A percentile compares a stretch with the other conserved stretches of the same genome.
Evolutionary conservation across 2,329 filamentous ascomycete species (phyloP).

Genomic region (Fusarium euwallaceae): DNA sequence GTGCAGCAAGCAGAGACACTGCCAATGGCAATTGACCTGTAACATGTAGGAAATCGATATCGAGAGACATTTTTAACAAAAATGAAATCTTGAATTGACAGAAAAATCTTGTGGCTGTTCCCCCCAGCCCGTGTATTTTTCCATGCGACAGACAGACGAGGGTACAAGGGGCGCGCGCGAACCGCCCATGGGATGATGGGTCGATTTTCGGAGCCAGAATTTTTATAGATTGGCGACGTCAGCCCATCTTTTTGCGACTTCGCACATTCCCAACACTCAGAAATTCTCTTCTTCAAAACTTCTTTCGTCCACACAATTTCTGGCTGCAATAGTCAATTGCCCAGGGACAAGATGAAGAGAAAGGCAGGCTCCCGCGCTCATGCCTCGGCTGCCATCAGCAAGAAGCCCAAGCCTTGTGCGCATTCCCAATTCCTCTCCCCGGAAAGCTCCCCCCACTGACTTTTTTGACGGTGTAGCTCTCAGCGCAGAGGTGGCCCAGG

Average conservation of each 20-base stretch:
- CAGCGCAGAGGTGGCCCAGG: constrained; percentile 63
- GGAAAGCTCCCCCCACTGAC: constrained; percentile 27
- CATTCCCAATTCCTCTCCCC: constrained; percentile 19
- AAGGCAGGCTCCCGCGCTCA: constrained; percentile 65
- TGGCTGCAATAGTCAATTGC: constrained; percentile 35
- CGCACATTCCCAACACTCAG: constrained; percentile 17
- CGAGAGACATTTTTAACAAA: too few species aligned
- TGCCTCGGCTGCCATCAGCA: constrained; percentile 61
- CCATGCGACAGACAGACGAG: constrained; percentile 4
- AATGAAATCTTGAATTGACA: not conserved
- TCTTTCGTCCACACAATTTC: constrained; percentile 14
- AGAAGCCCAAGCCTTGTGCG: constrained; percentile 66
- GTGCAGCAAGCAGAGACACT: not conserved
- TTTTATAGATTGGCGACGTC: constrained; percentile 46
- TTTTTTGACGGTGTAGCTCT: constrained; percentile 55
- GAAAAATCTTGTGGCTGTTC: not conserved
- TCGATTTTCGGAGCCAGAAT: constrained; percentile 46
- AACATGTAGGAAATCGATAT: not conserved
- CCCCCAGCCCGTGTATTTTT: not conserved
- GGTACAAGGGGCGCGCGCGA: constrained; percentile 21
- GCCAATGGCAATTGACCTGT: constrained; percentile 5
- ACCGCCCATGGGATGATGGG: constrained; percentile 34
- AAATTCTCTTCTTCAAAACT: constrained; percentile 14
- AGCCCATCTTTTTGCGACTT: constrained; percentile 45
- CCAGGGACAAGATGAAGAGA: constrained; percentile 65